Base-by-base conservation (phyloP, 2,329 filamentous ascomycete genomes). In the Diaporthe australafricana region DNA sequence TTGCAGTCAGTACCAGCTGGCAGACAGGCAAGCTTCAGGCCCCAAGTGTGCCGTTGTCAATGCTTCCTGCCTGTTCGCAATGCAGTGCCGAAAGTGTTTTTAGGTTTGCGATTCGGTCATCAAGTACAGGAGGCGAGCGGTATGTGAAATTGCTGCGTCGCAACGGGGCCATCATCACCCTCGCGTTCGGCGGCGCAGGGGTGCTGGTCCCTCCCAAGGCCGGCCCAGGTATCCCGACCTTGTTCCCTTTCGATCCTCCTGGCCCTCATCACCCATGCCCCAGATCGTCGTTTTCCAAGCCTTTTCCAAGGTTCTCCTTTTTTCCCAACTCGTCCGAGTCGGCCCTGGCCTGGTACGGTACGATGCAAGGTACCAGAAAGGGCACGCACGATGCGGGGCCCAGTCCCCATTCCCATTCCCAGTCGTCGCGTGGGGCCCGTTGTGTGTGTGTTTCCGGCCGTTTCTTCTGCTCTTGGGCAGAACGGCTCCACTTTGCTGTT, bases 311-410 rank as follows among this genome's bases (percentile, higher is more conserved):
- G 42, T 48, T 63, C 60, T 63, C 60, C 60, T 63, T 48, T 60
- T 50, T 50, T 38, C 53, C 42, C 53, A 60, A 50, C 40, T 68
- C 66, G 66, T 40, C 66, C 35, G 50, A 57, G 32, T 63, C 60
- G 60, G 60, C 60, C 60, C 30, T 47, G 22, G 27, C 60, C 30
- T 47, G 22, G 27, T 14, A 35, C 50, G n/a, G 66, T 16, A 69
- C 53, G 25, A 69, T 69, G 65, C 53, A 60, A 69, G 53, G 66
- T 38, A 69, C 66, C 27, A 48, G 60, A 63, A 40, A 17, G 40
- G 53, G 52, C 48, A 20, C 40, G 35, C n/a, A 38, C 48, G n/a
- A 60, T 47, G 52, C 60, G 60, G 60, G 60, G 42, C 60, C 30
- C 60, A 12, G 25, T 48, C 42, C 60, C 57, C 57, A 47, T 38